phyloP scores from a whole-genome alignment of 75 land plant genomes.

The Adiantum capillusveneris region DNA sequence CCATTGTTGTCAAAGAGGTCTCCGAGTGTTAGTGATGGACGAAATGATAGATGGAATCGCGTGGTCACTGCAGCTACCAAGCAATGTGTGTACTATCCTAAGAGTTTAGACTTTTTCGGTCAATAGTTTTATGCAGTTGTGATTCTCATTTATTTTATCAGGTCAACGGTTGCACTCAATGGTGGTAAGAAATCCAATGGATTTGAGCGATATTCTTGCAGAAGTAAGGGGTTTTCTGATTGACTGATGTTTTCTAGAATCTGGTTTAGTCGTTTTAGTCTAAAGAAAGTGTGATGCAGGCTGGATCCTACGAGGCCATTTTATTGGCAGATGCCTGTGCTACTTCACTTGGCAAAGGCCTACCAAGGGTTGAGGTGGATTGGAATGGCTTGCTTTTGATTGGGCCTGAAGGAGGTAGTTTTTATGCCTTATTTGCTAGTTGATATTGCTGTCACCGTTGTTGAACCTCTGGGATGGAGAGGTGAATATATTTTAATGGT shows the following conservation, averaged over 20 bases:
- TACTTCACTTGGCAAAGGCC: slow-evolving; percentile 38
- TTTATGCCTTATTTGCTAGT: too few relatives aligned
- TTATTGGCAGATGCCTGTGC: slow-evolving; percentile 78
- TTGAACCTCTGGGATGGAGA: too few relatives aligned
- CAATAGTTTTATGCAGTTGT: too few relatives aligned
- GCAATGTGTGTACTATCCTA: slow-evolving; percentile 50
- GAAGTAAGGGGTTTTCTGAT: slow-evolving; percentile 29
- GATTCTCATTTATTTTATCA: slow-evolving; percentile 8
- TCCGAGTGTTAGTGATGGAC: slow-evolving; percentile 38
- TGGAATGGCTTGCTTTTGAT: slow-evolving; percentile 47
- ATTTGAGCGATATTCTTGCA: slow-evolving; percentile 27
- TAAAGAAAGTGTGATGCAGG: too few relatives aligned
- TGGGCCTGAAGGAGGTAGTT: slow-evolving; percentile 98
- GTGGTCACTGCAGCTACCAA: slow-evolving; percentile 74
- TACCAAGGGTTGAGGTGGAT: slow-evolving; percentile 18
- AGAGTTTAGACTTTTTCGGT: too few relatives aligned
- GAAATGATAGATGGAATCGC: slow-evolving; percentile 67
- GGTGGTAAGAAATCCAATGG: slow-evolving; percentile 46
- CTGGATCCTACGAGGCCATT: slow-evolving; percentile 26
- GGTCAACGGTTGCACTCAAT: slow-evolving; percentile 81
- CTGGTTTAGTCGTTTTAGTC: too few relatives aligned
- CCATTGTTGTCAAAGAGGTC: slow-evolving; percentile 80
- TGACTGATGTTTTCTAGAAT: slow-evolving; percentile 42
- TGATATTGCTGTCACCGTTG: too few relatives aligned
- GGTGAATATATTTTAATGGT: too few relatives aligned